Evolutionary conservation across 2,329 filamentous ascomycete genomes (phyloP).

Genomic region (Stagonosporopsis rhizophila): DNA sequence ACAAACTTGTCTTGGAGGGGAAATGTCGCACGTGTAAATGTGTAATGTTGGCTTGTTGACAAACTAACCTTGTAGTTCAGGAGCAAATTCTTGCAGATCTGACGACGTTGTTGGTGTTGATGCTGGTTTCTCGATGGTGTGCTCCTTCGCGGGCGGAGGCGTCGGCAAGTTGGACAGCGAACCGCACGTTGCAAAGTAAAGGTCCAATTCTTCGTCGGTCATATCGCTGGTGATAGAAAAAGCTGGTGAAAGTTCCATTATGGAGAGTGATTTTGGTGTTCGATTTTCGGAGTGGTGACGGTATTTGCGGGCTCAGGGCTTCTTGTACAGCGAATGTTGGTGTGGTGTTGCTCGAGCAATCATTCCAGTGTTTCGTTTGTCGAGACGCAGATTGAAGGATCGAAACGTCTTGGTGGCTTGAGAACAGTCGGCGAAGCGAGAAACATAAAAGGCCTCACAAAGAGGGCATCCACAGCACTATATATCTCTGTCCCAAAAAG

Average conservation of each 20-base stretch:
- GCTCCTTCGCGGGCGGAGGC: conserved; percentile 47
- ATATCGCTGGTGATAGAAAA: conserved; percentile 40
- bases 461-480: conserved; percentile 29
- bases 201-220: conserved; percentile 49
- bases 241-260: conserved; percentile 40
- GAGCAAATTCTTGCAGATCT: conserved; percentile 18
- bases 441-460: conserved; percentile 22
- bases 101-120: conserved; percentile 13
- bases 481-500: conserved; percentile 30
- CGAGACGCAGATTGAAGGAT: conserved; percentile 12
- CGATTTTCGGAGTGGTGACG: not conserved
- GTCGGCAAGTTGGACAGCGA: conserved; percentile 51
- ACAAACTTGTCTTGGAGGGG: conserved; percentile 23
- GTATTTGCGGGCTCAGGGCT: conserved; percentile 6
- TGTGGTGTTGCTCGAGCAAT: conserved; percentile 22
- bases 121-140: conserved; percentile 15
- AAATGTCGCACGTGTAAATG: conserved; percentile 26
- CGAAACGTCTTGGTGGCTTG: conserved; percentile 12
- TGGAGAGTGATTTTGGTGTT: conserved; percentile 1
- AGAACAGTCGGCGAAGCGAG: conserved; percentile 23
- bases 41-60: conserved; percentile 11
- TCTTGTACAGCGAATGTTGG: conserved; percentile 17
- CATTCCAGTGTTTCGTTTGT: conserved; percentile 21
- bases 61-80: conserved; percentile 43
- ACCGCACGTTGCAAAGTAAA: conserved; percentile 49